phyloP scores from a whole-genome alignment of 1,284 basidiomycete species.

The Phellopilus nigrolimitatus region DNA sequence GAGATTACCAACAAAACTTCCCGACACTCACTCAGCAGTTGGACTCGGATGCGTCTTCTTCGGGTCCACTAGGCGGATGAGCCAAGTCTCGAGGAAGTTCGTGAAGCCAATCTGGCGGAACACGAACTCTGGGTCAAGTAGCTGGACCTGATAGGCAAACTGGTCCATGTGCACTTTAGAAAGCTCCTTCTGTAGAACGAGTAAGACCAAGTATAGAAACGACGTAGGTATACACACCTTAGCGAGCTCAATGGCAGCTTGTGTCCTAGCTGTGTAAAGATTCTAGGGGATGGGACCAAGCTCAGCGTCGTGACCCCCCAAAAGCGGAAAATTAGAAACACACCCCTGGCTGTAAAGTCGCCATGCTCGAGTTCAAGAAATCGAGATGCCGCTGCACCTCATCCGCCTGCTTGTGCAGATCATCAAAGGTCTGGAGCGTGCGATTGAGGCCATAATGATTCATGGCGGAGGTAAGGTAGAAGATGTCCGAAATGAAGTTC shows the following conservation, averaged over 20 bases:
- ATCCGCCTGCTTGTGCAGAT: slow-evolving; percentile 66
- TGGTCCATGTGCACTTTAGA: slow-evolving; percentile 66
- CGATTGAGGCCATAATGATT: slow-evolving; percentile 83
- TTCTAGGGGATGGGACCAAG: slow-evolving; percentile 37
- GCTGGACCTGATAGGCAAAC: slow-evolving; percentile 79
- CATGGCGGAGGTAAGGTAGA: slow-evolving; percentile 82
- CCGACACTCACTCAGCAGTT: slow-evolving; percentile 57
- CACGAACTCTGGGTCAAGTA: slow-evolving; percentile 83
- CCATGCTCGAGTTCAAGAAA: slow-evolving; percentile 56
- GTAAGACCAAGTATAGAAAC: background rate
- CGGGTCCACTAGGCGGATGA: slow-evolving; percentile 91
- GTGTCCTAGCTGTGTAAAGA: slow-evolving; percentile 62
- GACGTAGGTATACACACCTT: slow-evolving; percentile 45
- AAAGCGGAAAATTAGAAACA: slow-evolving; percentile 27
- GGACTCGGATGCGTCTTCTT: slow-evolving; percentile 72
- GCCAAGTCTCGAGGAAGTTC: slow-evolving; percentile 91
- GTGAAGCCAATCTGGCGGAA: slow-evolving; percentile 80
- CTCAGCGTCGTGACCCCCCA: slow-evolving; percentile 5
- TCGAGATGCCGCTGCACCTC: slow-evolving; percentile 79
- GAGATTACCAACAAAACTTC: no score
- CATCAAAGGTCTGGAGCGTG: slow-evolving; percentile 72
- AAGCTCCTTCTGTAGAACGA: slow-evolving; percentile 51
- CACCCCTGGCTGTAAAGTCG: slow-evolving; percentile 76
- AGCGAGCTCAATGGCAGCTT: slow-evolving; percentile 63
- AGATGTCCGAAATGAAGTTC: slow-evolving; percentile 96